Conservation (phyloP, 2,329 filamentous ascomycete species). For the Cordyceps cicadae region DNA sequence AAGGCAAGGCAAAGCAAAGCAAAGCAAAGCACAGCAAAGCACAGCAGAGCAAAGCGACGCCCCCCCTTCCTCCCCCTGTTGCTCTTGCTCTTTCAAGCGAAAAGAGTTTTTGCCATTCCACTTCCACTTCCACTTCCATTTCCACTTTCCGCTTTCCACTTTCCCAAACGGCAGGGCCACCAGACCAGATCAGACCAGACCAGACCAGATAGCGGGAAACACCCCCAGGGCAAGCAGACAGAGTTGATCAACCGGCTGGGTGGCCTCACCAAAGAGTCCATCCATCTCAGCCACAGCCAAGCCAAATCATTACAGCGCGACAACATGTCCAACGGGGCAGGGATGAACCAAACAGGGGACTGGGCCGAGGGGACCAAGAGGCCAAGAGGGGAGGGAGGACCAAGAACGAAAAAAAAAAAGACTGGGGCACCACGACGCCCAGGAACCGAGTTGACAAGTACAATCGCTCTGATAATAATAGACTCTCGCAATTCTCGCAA, state of each 20-base stretch:
- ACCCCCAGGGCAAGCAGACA: not conserved
- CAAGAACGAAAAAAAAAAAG: not conserved
- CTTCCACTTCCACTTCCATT: not conserved
- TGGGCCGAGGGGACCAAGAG: too few species aligned
- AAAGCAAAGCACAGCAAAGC: too few species aligned
- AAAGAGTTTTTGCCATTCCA: too few species aligned
- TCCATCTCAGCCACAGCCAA: too few species aligned
- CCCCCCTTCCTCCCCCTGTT: not conserved
- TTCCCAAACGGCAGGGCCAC: not conserved
- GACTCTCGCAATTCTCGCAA: too few species aligned
- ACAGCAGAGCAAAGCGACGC: not conserved
- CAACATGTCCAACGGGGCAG: not conserved
- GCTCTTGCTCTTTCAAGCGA: too few species aligned
- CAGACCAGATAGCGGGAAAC: not conserved
- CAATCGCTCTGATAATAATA: too few species aligned
- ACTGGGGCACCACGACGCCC: not conserved
- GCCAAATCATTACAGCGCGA: too few species aligned
- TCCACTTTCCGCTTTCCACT: not conserved
- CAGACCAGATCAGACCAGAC: not conserved
- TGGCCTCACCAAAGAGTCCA: too few species aligned
- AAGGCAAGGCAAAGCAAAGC: not conserved
- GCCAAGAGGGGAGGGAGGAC: too few species aligned
- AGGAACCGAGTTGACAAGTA: not conserved
- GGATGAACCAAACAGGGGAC: not conserved
- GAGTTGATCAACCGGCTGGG: too few species aligned